Base-by-base conservation (phyloP, 345 rosid species). In the Noccaea bulbosa region DNA sequence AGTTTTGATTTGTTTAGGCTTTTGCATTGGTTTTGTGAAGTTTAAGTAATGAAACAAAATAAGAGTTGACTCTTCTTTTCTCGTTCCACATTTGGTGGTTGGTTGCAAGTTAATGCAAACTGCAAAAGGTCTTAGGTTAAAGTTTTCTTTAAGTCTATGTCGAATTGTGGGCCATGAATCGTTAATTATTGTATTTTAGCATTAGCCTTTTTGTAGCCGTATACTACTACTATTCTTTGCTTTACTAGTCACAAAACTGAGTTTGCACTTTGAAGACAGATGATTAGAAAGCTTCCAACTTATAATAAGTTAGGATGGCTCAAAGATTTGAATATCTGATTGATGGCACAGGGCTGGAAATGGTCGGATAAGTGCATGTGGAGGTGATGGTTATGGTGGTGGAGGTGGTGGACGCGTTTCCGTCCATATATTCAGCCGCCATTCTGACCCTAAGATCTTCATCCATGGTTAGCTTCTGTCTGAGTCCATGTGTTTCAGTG, bases 331-430 rank as follows among this genome's bases (percentile, higher is more conserved):
- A 33, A 20, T 16, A 12, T 39, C 48, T 72, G 70, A 64, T 8
- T 69, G 56, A 66, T 85, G 93, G 66, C 45, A 82, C 93, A 94
- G 99, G 99, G 77, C 62, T 40, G 99, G 99, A 73, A 73, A 70
- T 88, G 99, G 99, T 60, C 71, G 76, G 74, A 83, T 94, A 71
- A 94, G 97, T 81, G 96, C 99, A 15, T 87, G 90, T 73, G 99
- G 99, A 45, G 99, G 99, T 72, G 73, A 85, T 81, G 99, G 99
- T 70, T 91, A 82, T 80, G 97, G 79, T 46, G 99, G 99, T 67
- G 99, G 99, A 22, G 97, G 99, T 40, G 99, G 96, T 51, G 99
- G 99, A 74, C 89, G 99, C 77, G 81, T 89, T 54, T 78, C 99
- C 8, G 90, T 91, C 11, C 67, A 91, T 69, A 71, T 91, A 76